phyloP scores from a whole-genome alignment of 306 rosid genomes.

The Prosopis cineraria region DNA sequence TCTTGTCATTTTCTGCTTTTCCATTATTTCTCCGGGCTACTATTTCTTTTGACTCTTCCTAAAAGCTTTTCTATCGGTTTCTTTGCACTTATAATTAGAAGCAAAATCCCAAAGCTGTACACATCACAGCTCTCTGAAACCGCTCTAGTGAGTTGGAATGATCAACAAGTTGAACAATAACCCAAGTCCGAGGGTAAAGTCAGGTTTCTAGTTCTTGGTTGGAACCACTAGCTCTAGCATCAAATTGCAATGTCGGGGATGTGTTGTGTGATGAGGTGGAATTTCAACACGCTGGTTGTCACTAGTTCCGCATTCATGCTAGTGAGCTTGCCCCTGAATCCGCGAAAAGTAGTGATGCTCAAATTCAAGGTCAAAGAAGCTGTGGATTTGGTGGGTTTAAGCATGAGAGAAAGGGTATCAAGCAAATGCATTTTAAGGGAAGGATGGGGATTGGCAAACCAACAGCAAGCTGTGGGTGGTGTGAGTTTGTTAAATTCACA shows the following conservation, averaged over 20 bases:
- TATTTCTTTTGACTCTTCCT: no score
- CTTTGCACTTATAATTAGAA: no score
- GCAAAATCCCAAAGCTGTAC: no score
- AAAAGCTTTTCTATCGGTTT: no score
- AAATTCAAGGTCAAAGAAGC: slow-evolving; percentile 10
- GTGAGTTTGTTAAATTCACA: no score
- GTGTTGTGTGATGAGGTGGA: not conserved
- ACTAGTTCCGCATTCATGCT: not conserved
- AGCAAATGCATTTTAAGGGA: no score
- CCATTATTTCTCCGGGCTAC: no score
- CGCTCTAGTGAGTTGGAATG: slow-evolving; percentile 38
- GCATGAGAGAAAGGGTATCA: slow-evolving; percentile 76
- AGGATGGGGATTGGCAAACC: no score
- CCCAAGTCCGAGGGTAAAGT: slow-evolving; percentile 51
- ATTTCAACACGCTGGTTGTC: slow-evolving; percentile 10
- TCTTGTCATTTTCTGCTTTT: no score
- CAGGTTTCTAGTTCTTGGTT: slow-evolving; percentile 38
- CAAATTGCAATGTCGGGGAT: slow-evolving; percentile 40
- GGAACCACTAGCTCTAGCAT: slow-evolving; percentile 12
- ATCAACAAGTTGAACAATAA: slow-evolving; percentile 43
- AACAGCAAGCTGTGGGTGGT: no score
- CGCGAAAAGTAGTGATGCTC: slow-evolving; percentile 26
- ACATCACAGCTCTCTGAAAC: no score
- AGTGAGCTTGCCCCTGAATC: not conserved
- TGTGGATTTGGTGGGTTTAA: slow-evolving; percentile 52